phyloP scores from a whole-genome alignment of 352 stramenopile species.

The Pythium scleroteichum region DNA sequence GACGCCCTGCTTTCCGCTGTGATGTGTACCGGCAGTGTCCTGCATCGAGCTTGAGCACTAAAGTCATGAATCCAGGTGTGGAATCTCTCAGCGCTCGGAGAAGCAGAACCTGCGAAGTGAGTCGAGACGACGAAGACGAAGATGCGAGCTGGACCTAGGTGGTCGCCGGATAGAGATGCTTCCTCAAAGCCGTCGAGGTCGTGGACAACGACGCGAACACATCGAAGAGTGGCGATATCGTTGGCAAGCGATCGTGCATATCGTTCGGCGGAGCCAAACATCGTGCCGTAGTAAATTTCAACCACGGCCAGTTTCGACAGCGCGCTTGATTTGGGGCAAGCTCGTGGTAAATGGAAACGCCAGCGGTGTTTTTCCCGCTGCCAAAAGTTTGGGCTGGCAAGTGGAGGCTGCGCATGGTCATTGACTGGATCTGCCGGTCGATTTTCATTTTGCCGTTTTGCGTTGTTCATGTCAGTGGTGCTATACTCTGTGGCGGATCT shows the following conservation, averaged over 20 bases:
- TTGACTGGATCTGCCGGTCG: no score
- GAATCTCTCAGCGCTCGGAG: slow-evolving; percentile 92
- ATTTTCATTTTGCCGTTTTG: no score
- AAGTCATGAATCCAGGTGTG: slow-evolving; percentile 62
- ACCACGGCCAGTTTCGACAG: slow-evolving; percentile 25
- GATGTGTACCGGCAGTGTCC: no score
- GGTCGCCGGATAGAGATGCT: slow-evolving; percentile 23
- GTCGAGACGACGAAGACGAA: slow-evolving; percentile 94
- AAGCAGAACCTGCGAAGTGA: slow-evolving; percentile 94
- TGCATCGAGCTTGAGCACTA: not conserved
- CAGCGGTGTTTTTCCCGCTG: no score
- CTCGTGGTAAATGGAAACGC: no score
- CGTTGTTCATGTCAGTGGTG: no score
- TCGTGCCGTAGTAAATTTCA: slow-evolving; percentile 92
- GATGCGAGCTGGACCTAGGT: slow-evolving; percentile 24
- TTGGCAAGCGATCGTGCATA: slow-evolving; percentile 84
- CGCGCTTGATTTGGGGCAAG: no score
- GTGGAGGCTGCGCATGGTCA: no score
- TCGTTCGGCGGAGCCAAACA: slow-evolving; percentile 93
- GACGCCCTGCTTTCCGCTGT: not conserved
- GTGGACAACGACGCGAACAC: slow-evolving; percentile 61
- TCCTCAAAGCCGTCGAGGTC: slow-evolving; percentile 89
- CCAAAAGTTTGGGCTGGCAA: no score
- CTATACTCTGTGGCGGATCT: no score
- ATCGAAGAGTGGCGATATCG: slow-evolving; percentile 50